Evolutionary conservation across 139 green algal species (phyloP).

Genomic region (Chlorella sp.): DNA sequence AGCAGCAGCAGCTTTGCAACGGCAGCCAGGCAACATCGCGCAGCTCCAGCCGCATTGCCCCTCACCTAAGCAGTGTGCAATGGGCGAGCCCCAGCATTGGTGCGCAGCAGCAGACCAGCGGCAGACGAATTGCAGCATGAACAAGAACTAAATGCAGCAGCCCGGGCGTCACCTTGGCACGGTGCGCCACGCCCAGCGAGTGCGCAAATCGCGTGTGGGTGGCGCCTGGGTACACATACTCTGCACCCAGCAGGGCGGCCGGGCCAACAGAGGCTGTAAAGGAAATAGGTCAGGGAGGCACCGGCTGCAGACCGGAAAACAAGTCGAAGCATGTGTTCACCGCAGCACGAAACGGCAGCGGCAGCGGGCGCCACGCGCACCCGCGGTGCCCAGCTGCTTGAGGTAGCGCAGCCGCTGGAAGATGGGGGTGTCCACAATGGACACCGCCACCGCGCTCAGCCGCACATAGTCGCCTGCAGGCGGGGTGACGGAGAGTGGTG

Average conservation of each 20-base stretch:
- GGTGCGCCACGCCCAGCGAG: conserved; percentile 76
- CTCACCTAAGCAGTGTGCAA: no score
- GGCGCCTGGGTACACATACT: conserved; percentile 18
- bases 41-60: no score
- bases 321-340: no score
- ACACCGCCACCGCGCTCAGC: conserved; percentile 49
- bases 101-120: no score
- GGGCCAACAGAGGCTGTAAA: neutral
- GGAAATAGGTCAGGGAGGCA: no score
- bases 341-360: no score
- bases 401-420: conserved; percentile 87
- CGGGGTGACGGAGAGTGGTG: neutral
- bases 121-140: no score
- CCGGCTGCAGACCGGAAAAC: no score
- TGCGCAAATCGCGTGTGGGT: conserved; percentile 84
- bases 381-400: conserved; percentile 81
- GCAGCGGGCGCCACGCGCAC: neutral
- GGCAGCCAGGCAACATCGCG: no score
- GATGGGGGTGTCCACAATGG: conserved; percentile 82
- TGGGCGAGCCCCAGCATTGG: no score
- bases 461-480: conserved; percentile 14
- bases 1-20: no score
- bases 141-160: neutral
- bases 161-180: neutral
- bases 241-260: neutral